These are phyloP conservation scores for Forsythia suspensa DNA, from an alignment of 257 asterid genomes.

Conservation along the genomic window DNA sequence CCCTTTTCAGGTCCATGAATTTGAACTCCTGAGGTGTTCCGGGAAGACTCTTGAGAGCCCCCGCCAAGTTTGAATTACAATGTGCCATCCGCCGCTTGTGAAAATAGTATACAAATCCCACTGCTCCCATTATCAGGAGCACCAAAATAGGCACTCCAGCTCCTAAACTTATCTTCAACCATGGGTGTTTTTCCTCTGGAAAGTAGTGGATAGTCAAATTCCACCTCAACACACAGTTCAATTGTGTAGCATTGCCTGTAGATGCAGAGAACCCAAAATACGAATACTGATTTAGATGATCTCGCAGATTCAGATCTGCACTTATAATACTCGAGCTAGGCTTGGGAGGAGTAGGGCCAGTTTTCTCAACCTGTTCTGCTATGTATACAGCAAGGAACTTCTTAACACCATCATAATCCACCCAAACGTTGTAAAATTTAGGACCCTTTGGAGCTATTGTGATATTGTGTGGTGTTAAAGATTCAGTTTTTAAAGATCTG, in stretches of 20 bases:
- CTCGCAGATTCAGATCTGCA: conserved; percentile 36
- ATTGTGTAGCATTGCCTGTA: conserved; percentile 53
- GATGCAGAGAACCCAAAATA: conserved; percentile 88
- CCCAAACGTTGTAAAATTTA: conserved; percentile 70
- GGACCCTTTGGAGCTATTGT: conserved; percentile 47
- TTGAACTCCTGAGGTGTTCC: conserved; percentile 77
- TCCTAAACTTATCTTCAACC: conserved; percentile 45
- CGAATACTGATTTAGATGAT: conserved; percentile 46
- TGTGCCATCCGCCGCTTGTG: conserved; percentile 29
- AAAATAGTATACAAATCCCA: conserved; percentile 32
- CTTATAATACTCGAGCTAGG: conserved; percentile 40
- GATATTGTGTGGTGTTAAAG: conserved; percentile 44
- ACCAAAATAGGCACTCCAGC: conserved; percentile 49
- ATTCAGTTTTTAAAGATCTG: conserved; percentile 30
- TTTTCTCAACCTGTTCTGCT: conserved; percentile 35
- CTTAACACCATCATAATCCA: conserved; percentile 58
- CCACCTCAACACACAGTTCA: conserved; percentile 84
- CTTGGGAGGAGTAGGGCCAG: conserved; percentile 51
- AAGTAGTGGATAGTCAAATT: conserved; percentile 57
- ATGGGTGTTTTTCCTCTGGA: conserved; percentile 16
- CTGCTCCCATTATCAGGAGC: conserved; percentile 39
- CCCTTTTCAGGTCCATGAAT: conserved; percentile 71
- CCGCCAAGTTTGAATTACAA: conserved; percentile 47
- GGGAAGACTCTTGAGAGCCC: conserved; percentile 69
- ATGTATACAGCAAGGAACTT: conserved; percentile 47